Percentiles rank a stretch among this genome's conserved stretches.
Conservation (phyloP, 345 rosid species). For the Dipteronia sinensis region DNA sequence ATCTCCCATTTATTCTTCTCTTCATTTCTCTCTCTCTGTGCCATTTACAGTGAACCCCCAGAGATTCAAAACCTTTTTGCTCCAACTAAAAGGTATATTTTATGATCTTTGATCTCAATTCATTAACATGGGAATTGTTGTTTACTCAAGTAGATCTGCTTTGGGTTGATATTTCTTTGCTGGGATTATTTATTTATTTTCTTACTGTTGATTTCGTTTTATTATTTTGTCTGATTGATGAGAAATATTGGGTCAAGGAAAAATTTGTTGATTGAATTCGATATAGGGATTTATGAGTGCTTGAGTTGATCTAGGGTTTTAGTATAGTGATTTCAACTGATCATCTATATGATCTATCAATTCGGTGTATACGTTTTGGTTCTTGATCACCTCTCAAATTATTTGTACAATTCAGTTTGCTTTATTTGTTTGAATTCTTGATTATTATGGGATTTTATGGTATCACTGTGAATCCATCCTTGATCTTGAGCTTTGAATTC, state of each 20-base stretch:
- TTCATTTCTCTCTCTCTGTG: not conserved
- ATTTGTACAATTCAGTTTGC: not conserved
- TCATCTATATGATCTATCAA: not conserved
- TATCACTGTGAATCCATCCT: not conserved
- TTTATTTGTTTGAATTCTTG: not conserved
- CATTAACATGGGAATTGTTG: not conserved
- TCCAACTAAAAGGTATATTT: not conserved
- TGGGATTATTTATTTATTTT: too few species aligned
- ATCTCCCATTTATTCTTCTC: not conserved
- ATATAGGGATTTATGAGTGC: too few species aligned
- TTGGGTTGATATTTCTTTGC: not conserved
- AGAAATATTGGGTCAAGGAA: not conserved
- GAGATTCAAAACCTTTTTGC: not conserved
- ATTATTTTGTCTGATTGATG: not conserved
- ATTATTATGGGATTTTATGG: not conserved
- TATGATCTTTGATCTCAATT: not conserved
- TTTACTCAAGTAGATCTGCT: conserved; percentile 2
- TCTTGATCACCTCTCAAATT: not conserved
- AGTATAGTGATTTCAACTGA: not conserved
- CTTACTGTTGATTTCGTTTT: not conserved
- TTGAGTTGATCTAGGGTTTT: not conserved
- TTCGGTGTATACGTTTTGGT: not conserved
- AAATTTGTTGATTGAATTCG: too few species aligned
- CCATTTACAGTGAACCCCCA: too few species aligned
- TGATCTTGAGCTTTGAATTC: not conserved